Evolutionary conservation across 345 rosid species (phyloP), one percentile per base, ranked within the genome.

Genomic region (Punica granatum): DNA sequence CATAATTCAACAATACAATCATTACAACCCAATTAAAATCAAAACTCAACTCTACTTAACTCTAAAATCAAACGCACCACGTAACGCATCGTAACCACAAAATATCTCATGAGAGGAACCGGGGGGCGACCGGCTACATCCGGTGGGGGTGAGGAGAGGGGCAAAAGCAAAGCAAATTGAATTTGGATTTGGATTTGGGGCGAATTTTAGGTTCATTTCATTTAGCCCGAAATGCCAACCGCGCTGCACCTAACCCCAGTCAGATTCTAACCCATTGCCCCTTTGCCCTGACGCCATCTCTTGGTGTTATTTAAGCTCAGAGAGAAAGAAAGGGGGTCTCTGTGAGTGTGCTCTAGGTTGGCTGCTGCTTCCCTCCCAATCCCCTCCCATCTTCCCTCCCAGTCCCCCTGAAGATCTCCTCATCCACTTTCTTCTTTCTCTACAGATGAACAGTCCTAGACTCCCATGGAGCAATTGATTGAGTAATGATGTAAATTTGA

Each of bases 161-260:
- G 36, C 35, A 13, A 14, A 43, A 64, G 15, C 6, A 37, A 64
- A 64, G n/a, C 67, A 25, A 8, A 8, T 39, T 28, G 5, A 30
- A 42, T 30, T 19, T 42, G 44, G 21, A 65, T 42, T 30, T 66
- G 69, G 36, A 48, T 66, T 66, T 66, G 60, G 42, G 51, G 26
- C 5, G 69, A 66, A 66, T 48, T 66, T 46, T 0, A 60, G 35
- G 39, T 33, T 8, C 41, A 66, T 66, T 44, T 66, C 69, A 66
- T 66, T 66, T 48, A 14, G 39, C 59, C 36, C 69, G 59, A 66
- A 66, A 66, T 48, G 56, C 69, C 60, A 66, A 66, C 36, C 26
- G 37, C 16, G 16, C 5, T 26, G 54, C 25, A 66, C 37, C 60
- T 48, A 66, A 66, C 69, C 69, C 69, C 36, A 48, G 69, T 66